Base-by-base conservation (phyloP, 2,329 filamentous ascomycete species). In the Emericellopsis atlantica region DNA sequence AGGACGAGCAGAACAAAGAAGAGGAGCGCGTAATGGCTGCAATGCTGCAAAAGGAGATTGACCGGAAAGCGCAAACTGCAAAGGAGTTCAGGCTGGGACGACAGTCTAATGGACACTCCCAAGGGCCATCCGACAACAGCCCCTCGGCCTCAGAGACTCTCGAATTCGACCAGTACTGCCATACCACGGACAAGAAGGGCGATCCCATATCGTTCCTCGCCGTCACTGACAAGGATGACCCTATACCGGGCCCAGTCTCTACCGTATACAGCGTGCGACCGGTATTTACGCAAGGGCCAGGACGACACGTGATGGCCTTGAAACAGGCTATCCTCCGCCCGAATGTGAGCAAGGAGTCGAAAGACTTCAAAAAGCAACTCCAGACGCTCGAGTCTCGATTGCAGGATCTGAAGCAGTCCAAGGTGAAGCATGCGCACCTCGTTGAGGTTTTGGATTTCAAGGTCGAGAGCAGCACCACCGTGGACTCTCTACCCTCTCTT, bases 401-500 rank as follows among this genome's bases (percentile, higher is more conserved):
- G 31, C 84, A 90, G 48, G 69, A 75, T 9, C 65, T 93, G 40
- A 92, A 85, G 57, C 66, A 73, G 2, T 65, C 88, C 36, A 92
- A 85, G 55, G 65, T 92, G 32, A 74, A 76, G 4, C 87, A 95
- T 55, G 72, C 76, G 21, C 86, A 88, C 52, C 64, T 96, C 11
- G 72, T 92, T 35, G 78, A 84, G 39, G 69, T 96, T 32, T 68
- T 94, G 43, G 87, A 89, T 45, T 93, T 88, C 62, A 87, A 84
- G 50, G 83, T 95, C 45, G 70, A 82, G 53, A 66, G 72, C 35
- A 64, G 62, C 47, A 62, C 51, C 38, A 59, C 64, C 14, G 55
- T 62, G 32, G 61, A 70, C 39, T 55, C 57, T 11, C 48, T 51
- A 8, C 45, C 49, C 16, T 40, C 55, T 46, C 52, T 64, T 50